phyloP scores from a whole-genome alignment of 305 asterid species.

The Plantago coronopus region DNA sequence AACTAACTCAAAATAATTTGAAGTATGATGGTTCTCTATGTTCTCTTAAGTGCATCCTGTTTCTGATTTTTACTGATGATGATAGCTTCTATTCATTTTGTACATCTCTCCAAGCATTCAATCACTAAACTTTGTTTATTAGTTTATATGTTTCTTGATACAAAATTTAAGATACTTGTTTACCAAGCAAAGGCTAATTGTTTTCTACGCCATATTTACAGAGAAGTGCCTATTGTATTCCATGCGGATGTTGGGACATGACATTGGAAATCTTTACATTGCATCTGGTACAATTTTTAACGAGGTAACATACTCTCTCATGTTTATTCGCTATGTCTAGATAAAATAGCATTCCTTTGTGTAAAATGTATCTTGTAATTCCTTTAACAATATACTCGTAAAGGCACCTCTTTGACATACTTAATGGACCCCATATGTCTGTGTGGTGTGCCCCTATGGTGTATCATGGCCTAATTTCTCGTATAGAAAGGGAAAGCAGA shows the following conservation, averaged over 20 bases:
- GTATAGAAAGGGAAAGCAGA: no score
- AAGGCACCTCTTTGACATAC: no score
- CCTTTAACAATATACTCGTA: conserved; percentile 1
- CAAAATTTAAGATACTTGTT: conserved; percentile 9
- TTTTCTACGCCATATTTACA: conserved; percentile 22
- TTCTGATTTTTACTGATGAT: no score
- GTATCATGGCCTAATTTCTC: no score
- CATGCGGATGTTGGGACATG: conserved; percentile 74
- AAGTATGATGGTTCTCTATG: no score
- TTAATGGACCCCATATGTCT: no score
- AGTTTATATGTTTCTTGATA: conserved; percentile 5
- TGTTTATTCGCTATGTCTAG: not conserved
- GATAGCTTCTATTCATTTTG: not conserved
- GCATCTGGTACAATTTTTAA: conserved; percentile 95
- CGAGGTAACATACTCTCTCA: conserved; percentile 48
- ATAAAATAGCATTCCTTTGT: not conserved
- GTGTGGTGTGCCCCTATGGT: no score
- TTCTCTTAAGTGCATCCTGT: no score
- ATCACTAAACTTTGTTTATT: conserved; percentile 4
- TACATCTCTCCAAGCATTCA: conserved; percentile 11
- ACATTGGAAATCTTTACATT: conserved; percentile 56
- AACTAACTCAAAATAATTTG: no score
- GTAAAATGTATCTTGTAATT: not conserved
- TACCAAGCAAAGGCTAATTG: conserved; percentile 12
- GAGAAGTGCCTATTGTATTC: conserved; percentile 87